Conservation (phyloP, 345 rosid species). For the Acer campestre region DNA sequence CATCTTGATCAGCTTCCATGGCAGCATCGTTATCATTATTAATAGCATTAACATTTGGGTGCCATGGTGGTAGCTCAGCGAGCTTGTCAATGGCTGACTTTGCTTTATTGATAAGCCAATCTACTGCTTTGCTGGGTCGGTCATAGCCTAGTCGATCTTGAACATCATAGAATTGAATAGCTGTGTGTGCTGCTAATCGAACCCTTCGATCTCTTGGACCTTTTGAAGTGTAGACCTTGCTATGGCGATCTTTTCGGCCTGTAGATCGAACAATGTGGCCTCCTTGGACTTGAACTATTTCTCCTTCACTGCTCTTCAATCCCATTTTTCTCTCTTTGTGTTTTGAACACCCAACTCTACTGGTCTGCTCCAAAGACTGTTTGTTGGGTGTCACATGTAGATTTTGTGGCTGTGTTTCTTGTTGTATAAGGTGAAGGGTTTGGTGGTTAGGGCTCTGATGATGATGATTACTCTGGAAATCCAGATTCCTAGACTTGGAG, state of each 20-base stretch:
- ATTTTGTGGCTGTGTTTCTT: conserved; percentile 21
- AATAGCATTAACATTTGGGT: conserved; percentile 16
- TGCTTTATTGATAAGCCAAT: conserved; percentile 86
- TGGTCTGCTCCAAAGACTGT: conserved; percentile 7
- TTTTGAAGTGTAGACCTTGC: conserved; percentile 80
- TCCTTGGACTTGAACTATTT: conserved; percentile 75
- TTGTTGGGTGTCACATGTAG: conserved; percentile 6
- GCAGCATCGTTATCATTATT: neutral
- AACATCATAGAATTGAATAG: conserved; percentile 86
- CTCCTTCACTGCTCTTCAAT: conserved; percentile 57
- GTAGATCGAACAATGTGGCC: conserved; percentile 80
- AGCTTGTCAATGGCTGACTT: conserved; percentile 77
- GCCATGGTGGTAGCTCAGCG: conserved; percentile 50
- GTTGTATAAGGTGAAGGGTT: conserved; percentile 4
- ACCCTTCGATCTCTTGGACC: conserved; percentile 85
- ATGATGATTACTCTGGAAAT: conserved; percentile 34
- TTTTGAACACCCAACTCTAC: conserved; percentile 23
- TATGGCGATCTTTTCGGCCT: conserved; percentile 79
- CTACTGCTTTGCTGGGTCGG: conserved; percentile 89
- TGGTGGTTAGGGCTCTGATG: conserved; percentile 20
- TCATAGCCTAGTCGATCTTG: conserved; percentile 87
- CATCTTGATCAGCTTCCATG: conserved; percentile 18
- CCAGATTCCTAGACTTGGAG: conserved; percentile 37
- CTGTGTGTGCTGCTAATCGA: conserved; percentile 81
- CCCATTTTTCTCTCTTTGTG: conserved; percentile 32